Evolutionary conservation across 2,329 filamentous ascomycete species (phyloP).

Genomic region (Bimuria novae-zelandiae): DNA sequence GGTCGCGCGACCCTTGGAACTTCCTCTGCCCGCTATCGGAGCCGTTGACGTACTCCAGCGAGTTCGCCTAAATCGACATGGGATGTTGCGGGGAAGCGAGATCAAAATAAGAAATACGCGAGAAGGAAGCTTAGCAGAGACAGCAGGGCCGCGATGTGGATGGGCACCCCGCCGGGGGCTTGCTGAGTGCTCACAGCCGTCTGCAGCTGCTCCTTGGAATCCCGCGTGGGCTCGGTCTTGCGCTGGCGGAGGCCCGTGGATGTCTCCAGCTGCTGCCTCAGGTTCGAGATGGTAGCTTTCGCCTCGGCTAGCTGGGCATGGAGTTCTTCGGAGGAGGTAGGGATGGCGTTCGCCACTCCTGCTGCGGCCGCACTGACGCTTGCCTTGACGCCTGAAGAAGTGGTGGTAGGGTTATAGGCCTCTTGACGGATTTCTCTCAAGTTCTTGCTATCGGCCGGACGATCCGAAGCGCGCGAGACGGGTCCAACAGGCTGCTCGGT

Average conservation of each 20-base stretch:
- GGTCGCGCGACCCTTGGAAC: constrained; percentile 25
- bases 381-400: constrained; percentile 40
- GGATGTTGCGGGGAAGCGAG: constrained; percentile 27
- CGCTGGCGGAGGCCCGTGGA: constrained; percentile 78
- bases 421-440: constrained; percentile 49
- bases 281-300: constrained; percentile 70
- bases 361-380: constrained; percentile 53
- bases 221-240: constrained; percentile 64
- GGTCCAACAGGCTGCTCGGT: constrained; percentile 40
- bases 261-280: constrained; percentile 63
- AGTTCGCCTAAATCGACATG: constrained; percentile 22
- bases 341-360: constrained; percentile 54
- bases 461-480: constrained; percentile 46
- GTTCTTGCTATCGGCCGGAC: constrained; percentile 46
- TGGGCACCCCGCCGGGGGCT: constrained; percentile 76
- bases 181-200: constrained; percentile 57
- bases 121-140: constrained; percentile 91
- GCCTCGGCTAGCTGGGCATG: constrained; percentile 76
- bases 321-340: constrained; percentile 63
- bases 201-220: constrained; percentile 56
- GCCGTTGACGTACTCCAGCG: constrained; percentile 26
- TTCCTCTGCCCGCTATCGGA: constrained; percentile 19
- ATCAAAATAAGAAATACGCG: constrained; percentile 94
- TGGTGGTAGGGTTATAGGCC: constrained; percentile 48
- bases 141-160: constrained; percentile 81